phyloP scores from a whole-genome alignment of 306 rosid genomes.

The Urtica urens region DNA sequence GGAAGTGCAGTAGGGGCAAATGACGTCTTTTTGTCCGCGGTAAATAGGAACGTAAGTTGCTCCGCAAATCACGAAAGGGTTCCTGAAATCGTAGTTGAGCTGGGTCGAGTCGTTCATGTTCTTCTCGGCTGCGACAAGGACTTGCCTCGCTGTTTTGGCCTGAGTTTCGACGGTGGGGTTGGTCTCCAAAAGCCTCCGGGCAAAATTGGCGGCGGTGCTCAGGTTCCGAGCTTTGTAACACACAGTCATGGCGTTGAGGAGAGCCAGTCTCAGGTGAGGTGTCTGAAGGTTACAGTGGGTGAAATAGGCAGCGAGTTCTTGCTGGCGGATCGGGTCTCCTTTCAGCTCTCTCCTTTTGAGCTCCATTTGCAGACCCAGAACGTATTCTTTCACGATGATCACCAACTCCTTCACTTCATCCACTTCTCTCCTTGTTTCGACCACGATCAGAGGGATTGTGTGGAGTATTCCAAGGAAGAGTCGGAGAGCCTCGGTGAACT shows the following conservation, averaged over 20 bases:
- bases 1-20: slow-evolving; percentile 74
- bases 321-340: slow-evolving; percentile 59
- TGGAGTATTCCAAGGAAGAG: slow-evolving; percentile 50
- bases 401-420: slow-evolving; percentile 82
- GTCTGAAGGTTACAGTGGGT: slow-evolving; percentile 79
- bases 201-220: slow-evolving; percentile 69
- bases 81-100: slow-evolving; percentile 69
- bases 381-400: slow-evolving; percentile 66
- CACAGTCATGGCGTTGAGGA: slow-evolving; percentile 66
- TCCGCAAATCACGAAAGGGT: slow-evolving; percentile 77
- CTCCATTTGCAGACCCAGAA: slow-evolving; percentile 66
- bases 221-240: slow-evolving; percentile 76
- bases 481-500: slow-evolving; percentile 55
- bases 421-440: slow-evolving; percentile 83
- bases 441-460: slow-evolving; percentile 63
- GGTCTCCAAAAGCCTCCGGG: slow-evolving; percentile 74
- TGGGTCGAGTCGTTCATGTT: slow-evolving; percentile 62
- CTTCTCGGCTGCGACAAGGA: slow-evolving; percentile 72
- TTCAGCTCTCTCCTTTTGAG: slow-evolving; percentile 64
- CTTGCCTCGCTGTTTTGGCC: slow-evolving; percentile 77
- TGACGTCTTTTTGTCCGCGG: slow-evolving; percentile 70
- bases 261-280: slow-evolving; percentile 76
- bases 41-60: slow-evolving; percentile 78
- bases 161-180: slow-evolving; percentile 68
- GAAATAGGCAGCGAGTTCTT: slow-evolving; percentile 84